Conservation (phyloP, 306 rosid species). For the Inga oerstediana region DNA sequence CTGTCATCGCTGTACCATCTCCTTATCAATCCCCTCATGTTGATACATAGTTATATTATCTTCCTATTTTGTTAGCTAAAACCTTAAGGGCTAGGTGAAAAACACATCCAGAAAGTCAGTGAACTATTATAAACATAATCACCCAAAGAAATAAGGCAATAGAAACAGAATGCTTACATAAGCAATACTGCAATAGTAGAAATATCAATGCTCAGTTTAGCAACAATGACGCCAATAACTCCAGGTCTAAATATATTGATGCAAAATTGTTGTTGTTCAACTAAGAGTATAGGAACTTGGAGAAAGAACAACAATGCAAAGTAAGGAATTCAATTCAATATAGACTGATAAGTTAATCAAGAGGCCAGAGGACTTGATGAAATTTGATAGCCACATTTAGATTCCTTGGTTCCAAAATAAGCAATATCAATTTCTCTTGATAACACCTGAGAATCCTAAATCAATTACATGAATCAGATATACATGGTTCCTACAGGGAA, state of each 20-base stretch:
- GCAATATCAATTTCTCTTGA: background rate
- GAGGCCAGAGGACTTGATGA: background rate
- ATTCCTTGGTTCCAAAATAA: background rate
- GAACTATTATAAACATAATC: constrained; percentile 16
- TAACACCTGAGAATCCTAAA: constrained; percentile 21
- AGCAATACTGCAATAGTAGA: background rate
- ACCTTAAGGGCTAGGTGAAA: background rate
- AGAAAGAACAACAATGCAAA: background rate
- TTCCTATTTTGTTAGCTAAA: background rate
- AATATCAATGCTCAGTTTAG: constrained; percentile 1
- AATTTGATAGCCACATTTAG: background rate
- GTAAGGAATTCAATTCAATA: background rate
- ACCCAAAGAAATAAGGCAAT: constrained; percentile 16
- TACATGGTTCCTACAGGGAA: background rate
- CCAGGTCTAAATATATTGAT: background rate
- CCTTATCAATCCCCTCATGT: background rate
- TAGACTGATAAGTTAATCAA: background rate
- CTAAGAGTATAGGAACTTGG: background rate
- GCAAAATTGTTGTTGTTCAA: background rate
- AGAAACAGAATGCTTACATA: constrained; percentile 2
- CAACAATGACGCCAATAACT: background rate
- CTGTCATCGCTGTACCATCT: constrained; percentile 11
- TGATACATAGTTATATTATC: background rate
- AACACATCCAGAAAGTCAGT: constrained; percentile 16
- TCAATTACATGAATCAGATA: constrained; percentile 24